phyloP scores from a whole-genome alignment of 768 basidiomycete genomes.

The Daedaleopsis sinensis region DNA sequence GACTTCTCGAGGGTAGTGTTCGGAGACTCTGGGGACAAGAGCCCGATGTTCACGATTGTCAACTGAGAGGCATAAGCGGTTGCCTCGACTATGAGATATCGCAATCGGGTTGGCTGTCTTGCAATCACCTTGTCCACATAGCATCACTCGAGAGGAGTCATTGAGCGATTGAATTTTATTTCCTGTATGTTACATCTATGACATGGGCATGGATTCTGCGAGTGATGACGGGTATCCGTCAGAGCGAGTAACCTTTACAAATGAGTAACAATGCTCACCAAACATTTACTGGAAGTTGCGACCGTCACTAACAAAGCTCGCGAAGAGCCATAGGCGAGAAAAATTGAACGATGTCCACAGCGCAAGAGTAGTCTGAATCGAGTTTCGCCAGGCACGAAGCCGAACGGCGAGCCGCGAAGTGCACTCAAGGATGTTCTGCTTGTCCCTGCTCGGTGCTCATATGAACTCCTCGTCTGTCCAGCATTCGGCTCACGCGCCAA shows the following conservation, averaged over 20 bases:
- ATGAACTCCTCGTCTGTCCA: not conserved
- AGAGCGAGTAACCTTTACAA: too few species aligned
- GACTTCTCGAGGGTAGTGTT: conserved; percentile 46
- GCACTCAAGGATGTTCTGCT: conserved; percentile 12
- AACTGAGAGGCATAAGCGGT: not conserved
- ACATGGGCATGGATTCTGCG: too few species aligned
- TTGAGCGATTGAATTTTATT: not conserved
- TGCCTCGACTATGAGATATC: not conserved
- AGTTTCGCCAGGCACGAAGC: conserved; percentile 13
- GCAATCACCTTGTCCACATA: not conserved
- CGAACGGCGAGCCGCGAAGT: conserved; percentile 22
- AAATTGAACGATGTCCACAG: not conserved
- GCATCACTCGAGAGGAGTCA: not conserved
- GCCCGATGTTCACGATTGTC: conserved; percentile 59
- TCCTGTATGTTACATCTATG: too few species aligned
- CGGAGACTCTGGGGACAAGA: conserved; percentile 69
- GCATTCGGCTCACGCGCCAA: not conserved
- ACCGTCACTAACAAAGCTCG: too few species aligned
- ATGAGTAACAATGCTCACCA: too few species aligned
- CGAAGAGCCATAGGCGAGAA: not conserved
- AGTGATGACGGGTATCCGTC: too few species aligned
- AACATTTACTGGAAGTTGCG: too few species aligned
- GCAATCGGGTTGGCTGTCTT: not conserved
- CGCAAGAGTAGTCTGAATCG: conserved; percentile 24
- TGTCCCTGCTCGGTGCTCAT: not conserved